Evolutionary conservation across 2,329 filamentous ascomycete species (phyloP).

Genomic region (Ophiostoma sp.): DNA sequence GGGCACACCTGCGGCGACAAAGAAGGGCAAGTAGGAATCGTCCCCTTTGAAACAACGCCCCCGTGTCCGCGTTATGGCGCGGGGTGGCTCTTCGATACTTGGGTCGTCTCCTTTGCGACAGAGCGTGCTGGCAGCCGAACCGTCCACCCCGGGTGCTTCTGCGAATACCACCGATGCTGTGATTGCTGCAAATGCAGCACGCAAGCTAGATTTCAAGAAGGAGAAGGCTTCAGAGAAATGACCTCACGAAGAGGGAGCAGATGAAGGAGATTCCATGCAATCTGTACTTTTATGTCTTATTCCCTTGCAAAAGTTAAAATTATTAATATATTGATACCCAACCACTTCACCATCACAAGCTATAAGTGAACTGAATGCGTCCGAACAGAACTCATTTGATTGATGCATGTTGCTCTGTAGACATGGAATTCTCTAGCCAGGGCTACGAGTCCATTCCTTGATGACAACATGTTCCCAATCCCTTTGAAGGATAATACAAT

Average conservation of each 20-base stretch:
- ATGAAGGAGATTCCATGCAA: too few relatives aligned
- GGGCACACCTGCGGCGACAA: constrained; percentile 12
- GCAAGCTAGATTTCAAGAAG: neutral
- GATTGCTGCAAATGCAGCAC: too few relatives aligned
- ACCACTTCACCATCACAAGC: neutral
- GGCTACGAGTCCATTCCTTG: neutral
- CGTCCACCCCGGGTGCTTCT: neutral
- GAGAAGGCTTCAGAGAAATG: neutral
- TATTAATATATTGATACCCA: constrained; percentile 12
- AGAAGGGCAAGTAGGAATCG: constrained; percentile 28
- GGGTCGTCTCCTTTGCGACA: neutral
- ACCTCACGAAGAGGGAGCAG: neutral
- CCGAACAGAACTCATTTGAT: too few relatives aligned
- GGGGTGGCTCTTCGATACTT: neutral
- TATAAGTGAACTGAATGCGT: neutral
- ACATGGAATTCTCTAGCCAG: neutral
- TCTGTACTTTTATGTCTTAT: neutral
- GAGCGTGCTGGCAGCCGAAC: neutral
- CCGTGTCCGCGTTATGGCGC: neutral
- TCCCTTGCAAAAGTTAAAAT: neutral
- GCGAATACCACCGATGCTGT: neutral
- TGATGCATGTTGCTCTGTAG: neutral
- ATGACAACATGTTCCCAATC: neutral
- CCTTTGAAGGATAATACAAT: neutral
- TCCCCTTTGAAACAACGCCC: neutral